Evolutionary conservation across 2,329 filamentous ascomycete genomes (phyloP).

Genomic region (Metarhizium anisopliae): DNA sequence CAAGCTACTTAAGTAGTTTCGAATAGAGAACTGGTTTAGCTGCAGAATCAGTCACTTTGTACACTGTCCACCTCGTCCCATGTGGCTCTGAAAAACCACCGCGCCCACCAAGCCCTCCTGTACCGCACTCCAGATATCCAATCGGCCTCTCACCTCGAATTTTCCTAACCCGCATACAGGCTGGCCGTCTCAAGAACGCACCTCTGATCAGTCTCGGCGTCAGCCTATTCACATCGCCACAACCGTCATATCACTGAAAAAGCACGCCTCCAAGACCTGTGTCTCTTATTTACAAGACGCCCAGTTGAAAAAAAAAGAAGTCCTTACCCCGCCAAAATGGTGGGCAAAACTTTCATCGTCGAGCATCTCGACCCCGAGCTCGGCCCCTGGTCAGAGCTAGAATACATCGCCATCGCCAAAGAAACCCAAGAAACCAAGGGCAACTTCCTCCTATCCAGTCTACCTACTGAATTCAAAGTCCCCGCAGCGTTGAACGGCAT

Average conservation of each 20-base stretch:
- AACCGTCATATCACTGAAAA: neutral
- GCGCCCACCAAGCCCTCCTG: neutral
- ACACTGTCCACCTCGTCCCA: no score
- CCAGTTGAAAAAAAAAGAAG: neutral
- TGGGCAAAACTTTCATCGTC: slow-evolving; percentile 73
- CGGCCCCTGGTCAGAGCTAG: slow-evolving; percentile 86
- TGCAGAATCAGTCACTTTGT: no score
- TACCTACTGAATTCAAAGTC: slow-evolving; percentile 61
- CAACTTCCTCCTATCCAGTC: slow-evolving; percentile 73
- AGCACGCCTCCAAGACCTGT: neutral
- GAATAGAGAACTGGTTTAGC: no score
- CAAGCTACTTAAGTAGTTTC: no score
- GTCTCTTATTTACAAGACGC: neutral
- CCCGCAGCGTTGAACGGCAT: slow-evolving; percentile 45
- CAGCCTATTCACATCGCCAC: neutral
- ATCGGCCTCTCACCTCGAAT: neutral
- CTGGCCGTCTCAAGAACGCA: neutral
- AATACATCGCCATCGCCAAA: slow-evolving; percentile 79
- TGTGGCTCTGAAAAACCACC: no score
- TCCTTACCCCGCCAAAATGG: slow-evolving; percentile 22
- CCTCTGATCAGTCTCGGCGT: no score
- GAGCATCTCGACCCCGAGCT: slow-evolving; percentile 95
- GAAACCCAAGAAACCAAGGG: slow-evolving; percentile 63
- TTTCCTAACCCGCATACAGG: neutral
- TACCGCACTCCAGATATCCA: neutral